Percentiles rank a stretch among this genome's conserved stretches.
Evolutionary conservation across 495 filamentous ascomycete species (phyloP).

Genomic region (Choiromyces venosus): DNA sequence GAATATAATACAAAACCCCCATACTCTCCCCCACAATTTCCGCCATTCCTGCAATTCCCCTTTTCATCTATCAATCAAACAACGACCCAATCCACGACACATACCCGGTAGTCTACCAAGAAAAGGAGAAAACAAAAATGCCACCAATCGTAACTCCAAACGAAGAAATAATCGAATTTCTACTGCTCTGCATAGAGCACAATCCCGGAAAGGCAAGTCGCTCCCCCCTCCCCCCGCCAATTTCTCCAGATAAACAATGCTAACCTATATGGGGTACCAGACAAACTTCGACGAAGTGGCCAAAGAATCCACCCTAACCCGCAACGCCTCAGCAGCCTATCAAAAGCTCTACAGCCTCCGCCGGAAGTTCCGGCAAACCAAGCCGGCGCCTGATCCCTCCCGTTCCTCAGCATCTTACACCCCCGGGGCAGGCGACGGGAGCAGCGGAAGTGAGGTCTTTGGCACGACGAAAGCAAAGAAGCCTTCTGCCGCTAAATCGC

Average conservation of each 20-base stretch:
- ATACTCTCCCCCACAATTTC: not conserved
- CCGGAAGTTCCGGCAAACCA: slow-evolving; percentile 4
- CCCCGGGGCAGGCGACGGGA: not conserved
- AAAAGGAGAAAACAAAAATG: slow-evolving; percentile 3
- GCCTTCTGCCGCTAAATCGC: not conserved
- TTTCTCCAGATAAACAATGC: not conserved
- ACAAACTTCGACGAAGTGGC: slow-evolving; percentile 11
- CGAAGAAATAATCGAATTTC: slow-evolving; percentile 10
- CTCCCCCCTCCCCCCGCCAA: not conserved
- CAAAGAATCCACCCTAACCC: slow-evolving; percentile 5
- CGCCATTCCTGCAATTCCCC: not conserved
- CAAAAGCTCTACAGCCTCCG: slow-evolving; percentile 6
- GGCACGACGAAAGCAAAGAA: not conserved
- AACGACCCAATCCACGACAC: not conserved
- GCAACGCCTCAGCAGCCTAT: slow-evolving; percentile 2
- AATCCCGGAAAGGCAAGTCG: slow-evolving; percentile 6
- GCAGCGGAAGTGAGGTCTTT: not conserved
- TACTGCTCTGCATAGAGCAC: slow-evolving; percentile 8
- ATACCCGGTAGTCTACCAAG: not conserved
- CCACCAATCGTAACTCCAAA: not conserved
- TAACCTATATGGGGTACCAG: not conserved
- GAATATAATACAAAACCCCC: not conserved
- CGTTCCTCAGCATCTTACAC: not conserved
- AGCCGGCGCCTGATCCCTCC: not conserved
- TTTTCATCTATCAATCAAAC: not conserved